These are phyloP conservation scores for Pichia sp. DNA, from an alignment of 1,139 yeast species.

Conservation along the genomic window DNA sequence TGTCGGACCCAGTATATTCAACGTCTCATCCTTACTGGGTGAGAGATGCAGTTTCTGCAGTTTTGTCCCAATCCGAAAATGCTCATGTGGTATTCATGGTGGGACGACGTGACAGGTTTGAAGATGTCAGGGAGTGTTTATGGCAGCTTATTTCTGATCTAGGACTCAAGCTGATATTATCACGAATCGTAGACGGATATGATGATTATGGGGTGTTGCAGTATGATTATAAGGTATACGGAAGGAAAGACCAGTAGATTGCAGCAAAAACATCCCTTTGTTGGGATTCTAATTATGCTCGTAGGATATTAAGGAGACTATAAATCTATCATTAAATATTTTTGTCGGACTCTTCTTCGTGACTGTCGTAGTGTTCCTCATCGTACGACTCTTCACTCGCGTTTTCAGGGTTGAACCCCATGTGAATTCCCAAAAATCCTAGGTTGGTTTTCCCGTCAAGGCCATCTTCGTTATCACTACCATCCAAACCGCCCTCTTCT, in stretches of 20 bases:
- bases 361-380: conserved; percentile 8
- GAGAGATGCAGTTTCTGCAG: conserved; percentile 47
- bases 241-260: conserved; percentile 21
- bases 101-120: conserved; percentile 68
- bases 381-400: conserved; percentile 12
- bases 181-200: conserved; percentile 53
- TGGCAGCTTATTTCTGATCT: conserved; percentile 49
- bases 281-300: background rate
- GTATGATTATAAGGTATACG: conserved; percentile 51
- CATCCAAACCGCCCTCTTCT: conserved; percentile 11
- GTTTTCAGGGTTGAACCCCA: conserved; percentile 10
- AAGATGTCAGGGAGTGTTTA: conserved; percentile 54
- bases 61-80: conserved; percentile 35
- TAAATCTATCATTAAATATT: background rate
- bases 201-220: conserved; percentile 83
- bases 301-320: background rate
- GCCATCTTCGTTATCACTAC: conserved; percentile 16
- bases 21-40: conserved; percentile 75
- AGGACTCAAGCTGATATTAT: conserved; percentile 30
- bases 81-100: conserved; percentile 59
- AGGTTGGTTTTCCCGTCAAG: conserved; percentile 15
- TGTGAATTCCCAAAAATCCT: conserved; percentile 22
- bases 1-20: conserved; percentile 89
- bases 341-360: conserved; percentile 4
- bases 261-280: background rate